Conservation (phyloP, 2,329 filamentous ascomycete genomes). For the Exophiala sideris region DNA sequence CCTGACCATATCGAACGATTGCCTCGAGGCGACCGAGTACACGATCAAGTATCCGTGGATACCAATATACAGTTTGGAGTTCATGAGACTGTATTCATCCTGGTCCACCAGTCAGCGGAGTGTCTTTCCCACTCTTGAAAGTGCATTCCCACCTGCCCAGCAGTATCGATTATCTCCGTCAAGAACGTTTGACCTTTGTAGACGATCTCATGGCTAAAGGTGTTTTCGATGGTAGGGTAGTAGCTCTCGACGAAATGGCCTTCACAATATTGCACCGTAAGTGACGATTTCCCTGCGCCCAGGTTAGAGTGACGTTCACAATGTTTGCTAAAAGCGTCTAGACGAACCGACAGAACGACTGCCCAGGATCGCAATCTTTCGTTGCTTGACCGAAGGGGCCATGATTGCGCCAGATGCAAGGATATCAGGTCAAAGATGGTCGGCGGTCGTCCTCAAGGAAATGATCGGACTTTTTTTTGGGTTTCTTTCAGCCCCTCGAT, state of each 20-base stretch:
- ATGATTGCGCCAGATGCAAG: constrained; percentile 39
- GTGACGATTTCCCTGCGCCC: constrained; percentile 81
- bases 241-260: constrained; percentile 98
- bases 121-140: not conserved
- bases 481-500: not conserved
- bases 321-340: not conserved
- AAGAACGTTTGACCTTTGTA: constrained; percentile 90
- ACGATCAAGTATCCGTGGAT: constrained; percentile 99
- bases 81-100: constrained; percentile 98
- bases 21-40: constrained; percentile 91
- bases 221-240: constrained; percentile 98
- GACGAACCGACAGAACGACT: constrained; percentile 81
- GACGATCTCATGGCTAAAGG: constrained; percentile 92
- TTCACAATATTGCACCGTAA: constrained; percentile 95
- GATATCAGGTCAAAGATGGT: not conserved
- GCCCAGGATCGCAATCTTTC: constrained; percentile 94
- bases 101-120: constrained; percentile 36
- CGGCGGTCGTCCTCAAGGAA: not conserved
- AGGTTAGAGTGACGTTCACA: not conserved
- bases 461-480: constrained; percentile 4
- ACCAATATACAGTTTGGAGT: constrained; percentile 94
- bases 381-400: constrained; percentile 74
- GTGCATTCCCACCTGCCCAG: constrained; percentile 67
- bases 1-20: constrained; percentile 95
- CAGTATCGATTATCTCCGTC: constrained; percentile 97